phyloP scores from a whole-genome alignment of 2,329 filamentous ascomycete species.

The Rhynchosporium graminicola region DNA sequence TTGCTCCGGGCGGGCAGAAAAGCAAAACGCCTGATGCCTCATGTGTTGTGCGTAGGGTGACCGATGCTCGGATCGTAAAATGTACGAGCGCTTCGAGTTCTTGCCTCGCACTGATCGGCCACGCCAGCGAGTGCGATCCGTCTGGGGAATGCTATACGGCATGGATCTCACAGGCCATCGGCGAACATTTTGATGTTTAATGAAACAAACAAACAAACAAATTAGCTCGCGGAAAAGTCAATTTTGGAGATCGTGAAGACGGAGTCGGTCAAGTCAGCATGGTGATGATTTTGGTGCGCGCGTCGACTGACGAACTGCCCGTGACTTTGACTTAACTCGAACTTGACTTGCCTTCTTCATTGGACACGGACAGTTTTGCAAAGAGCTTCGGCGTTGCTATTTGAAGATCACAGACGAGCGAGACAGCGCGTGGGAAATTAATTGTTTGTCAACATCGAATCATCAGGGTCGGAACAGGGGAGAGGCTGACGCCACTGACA shows the following conservation, averaged over 20 bases:
- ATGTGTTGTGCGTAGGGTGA: constrained; percentile 3
- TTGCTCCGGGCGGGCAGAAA: constrained; percentile 3
- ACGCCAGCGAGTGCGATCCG: neutral
- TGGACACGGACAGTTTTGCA: constrained; percentile 6
- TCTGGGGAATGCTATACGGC: constrained; percentile 7
- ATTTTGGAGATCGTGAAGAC: constrained; percentile 4
- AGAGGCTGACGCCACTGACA: constrained; percentile 4
- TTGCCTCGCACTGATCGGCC: neutral
- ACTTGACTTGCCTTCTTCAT: neutral
- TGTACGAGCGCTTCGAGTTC: constrained; percentile 6
- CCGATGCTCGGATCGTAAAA: constrained; percentile 1
- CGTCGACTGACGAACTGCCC: neutral
- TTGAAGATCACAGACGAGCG: constrained; percentile 5
- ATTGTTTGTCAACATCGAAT: constrained; percentile 10
- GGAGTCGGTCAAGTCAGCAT: neutral
- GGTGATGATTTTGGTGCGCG: neutral
- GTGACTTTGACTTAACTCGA: neutral
- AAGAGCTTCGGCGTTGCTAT: constrained; percentile 1
- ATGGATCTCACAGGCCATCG: constrained; percentile 8
- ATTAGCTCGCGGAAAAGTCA: neutral
- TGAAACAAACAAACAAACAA: neutral
- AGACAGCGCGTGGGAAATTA: neutral
- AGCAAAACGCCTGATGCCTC: constrained; percentile 25
- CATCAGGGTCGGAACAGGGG: neutral
- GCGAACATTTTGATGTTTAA: neutral